Base-by-base conservation (phyloP, 768 basidiomycete species). In the Sistotremastrum niveocremeum region DNA sequence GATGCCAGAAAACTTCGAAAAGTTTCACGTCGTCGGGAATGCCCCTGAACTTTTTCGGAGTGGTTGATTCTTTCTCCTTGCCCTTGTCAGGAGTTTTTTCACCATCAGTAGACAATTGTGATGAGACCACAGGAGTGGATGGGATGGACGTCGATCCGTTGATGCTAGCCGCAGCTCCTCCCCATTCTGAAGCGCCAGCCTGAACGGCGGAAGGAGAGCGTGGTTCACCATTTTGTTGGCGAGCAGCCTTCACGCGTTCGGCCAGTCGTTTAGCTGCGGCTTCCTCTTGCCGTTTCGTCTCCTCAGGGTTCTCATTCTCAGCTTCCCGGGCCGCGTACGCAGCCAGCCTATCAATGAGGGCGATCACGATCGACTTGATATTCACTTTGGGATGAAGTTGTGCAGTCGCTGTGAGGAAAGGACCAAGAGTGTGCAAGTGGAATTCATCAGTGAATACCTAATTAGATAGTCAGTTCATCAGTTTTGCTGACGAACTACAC, bases 401-500 rank as follows among this genome's bases (percentile, higher is more conserved):
- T 0, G 95, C 93, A 0, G 91, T 95, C 0, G 95, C 90, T 6
- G 86, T 84, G 29, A 98, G 77, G 77, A 99, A 98, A 0, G 89
- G 89, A 0, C 86, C 86, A n/a, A 98, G 79, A 0, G 89, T 81
- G 57, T 94, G 86, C 0, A 99, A 75, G 57, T 99, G 95, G 65
- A 98, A 98, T 60, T 98, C 94, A 62, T 98, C 93, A 7, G 94
- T 90, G 63, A 98, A 98, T 11, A 99, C 94, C 87, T 90, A 53
- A 9, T 33, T n/a, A 9, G 29, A 45, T 30, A 31, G 32, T 41
- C 34, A 39, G 34, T 31, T 28, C 33, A 34, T 4, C 32, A 28
- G 12, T 4, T 8, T 20, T 46, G 20, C 4, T 3, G 4, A 28
- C 11, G 4, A 9, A 9, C n/a, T 7, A 29, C 7, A n/a, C 35